These are phyloP conservation scores for Golubevia pallescens DNA, from an alignment of 1,284 basidiomycete species.

Conservation along the genomic window DNA sequence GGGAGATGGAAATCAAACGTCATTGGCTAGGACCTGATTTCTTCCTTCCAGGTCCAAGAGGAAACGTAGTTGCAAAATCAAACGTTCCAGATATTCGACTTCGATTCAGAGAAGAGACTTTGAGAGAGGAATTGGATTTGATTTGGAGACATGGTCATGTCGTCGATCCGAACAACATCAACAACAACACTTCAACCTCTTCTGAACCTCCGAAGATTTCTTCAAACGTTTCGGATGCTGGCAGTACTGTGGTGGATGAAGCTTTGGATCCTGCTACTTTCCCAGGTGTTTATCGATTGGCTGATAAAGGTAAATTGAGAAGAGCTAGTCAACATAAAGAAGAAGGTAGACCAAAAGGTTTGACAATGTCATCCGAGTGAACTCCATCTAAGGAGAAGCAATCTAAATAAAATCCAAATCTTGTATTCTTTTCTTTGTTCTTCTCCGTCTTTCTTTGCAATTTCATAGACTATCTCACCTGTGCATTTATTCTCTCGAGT, in stretches of 20 bases:
- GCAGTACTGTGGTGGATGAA: background rate
- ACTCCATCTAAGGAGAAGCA: background rate
- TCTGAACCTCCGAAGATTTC: background rate
- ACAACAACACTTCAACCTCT: background rate
- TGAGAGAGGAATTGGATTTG: conserved; percentile 75
- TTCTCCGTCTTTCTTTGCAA: too few relatives aligned
- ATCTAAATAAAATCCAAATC: too few relatives aligned
- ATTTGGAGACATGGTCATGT: conserved; percentile 23
- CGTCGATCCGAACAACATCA: background rate
- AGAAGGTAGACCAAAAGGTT: background rate
- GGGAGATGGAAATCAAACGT: conserved; percentile 97
- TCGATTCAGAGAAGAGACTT: conserved; percentile 84
- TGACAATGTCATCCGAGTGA: background rate
- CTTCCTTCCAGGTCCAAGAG: conserved; percentile 84
- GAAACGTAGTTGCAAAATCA: conserved; percentile 74
- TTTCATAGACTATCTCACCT: too few relatives aligned
- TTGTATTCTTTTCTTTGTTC: too few relatives aligned
- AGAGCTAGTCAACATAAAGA: background rate
- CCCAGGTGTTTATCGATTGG: background rate
- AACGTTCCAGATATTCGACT: conserved; percentile 93
- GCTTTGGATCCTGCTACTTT: background rate
- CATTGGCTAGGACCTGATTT: conserved; percentile 81
- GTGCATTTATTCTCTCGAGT: too few relatives aligned
- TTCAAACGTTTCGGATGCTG: background rate
- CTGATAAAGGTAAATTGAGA: background rate